phyloP scores from a whole-genome alignment of 75 land plant genomes.

The Azolla pinnata region DNA sequence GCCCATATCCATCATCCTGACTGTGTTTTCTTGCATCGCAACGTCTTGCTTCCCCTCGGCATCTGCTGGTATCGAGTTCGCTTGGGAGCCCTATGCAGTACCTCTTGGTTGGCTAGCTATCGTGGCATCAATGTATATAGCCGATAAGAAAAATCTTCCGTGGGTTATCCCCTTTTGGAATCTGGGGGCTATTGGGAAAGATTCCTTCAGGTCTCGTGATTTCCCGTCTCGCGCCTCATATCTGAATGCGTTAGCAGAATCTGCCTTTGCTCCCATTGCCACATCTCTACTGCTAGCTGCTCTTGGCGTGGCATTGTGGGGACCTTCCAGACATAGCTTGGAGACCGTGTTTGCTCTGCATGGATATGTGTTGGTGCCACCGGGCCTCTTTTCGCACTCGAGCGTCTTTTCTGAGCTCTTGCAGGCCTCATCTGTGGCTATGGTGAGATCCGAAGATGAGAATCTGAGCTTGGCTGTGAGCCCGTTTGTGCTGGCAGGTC shows the following conservation, averaged over 20 bases:
- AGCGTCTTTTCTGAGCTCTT: conserved; percentile 11
- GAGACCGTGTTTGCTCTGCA: conserved; percentile 10
- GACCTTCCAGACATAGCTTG: neutral
- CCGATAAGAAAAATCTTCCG: conserved; percentile 8
- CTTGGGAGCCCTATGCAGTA: conserved; percentile 13
- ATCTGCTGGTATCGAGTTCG: conserved; percentile 11
- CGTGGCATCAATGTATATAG: conserved; percentile 7
- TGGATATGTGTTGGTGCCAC: conserved; percentile 17
- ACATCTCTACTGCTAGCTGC: conserved; percentile 6
- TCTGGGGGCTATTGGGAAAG: conserved; percentile 8
- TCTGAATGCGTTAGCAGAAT: conserved; percentile 6
- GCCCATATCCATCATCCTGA: neutral
- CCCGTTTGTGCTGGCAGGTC: conserved; percentile 19
- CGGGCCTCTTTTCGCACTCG: conserved; percentile 14
- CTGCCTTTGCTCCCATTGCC: conserved; percentile 8
- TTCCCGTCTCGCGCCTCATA: conserved; percentile 9
- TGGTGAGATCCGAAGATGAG: conserved; percentile 11
- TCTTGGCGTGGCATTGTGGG: conserved; percentile 10
- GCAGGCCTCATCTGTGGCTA: conserved; percentile 13
- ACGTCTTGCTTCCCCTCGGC: conserved; percentile 3
- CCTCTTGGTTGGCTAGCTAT: conserved; percentile 11
- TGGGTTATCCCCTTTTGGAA: conserved; percentile 8
- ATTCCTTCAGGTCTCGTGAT: conserved; percentile 4
- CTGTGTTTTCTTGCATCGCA: neutral
- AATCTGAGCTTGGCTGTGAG: conserved; percentile 8